A percentile compares a stretch with the other conserved stretches of the same genome.
Conservation (phyloP, 1,284 basidiomycete genomes). For the Vanrija humicola region DNA sequence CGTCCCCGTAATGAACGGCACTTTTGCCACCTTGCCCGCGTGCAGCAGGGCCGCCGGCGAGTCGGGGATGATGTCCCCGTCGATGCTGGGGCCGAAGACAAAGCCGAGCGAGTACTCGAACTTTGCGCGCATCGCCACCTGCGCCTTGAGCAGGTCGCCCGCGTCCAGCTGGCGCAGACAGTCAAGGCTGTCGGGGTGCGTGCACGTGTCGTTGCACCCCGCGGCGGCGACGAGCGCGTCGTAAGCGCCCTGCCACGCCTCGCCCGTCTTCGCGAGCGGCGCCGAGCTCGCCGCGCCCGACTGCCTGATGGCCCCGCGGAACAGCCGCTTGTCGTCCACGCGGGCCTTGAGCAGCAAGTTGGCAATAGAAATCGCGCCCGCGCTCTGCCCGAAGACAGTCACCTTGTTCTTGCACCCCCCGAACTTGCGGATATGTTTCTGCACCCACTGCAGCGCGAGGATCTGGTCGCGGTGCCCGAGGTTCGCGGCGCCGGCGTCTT, state of each 20-base stretch:
- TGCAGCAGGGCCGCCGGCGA: conserved; percentile 32
- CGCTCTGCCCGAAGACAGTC: conserved; percentile 47
- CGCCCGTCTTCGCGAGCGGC: conserved; percentile 25
- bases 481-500: conserved; percentile 39
- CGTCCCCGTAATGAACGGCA: conserved; percentile 47
- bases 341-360: conserved; percentile 33
- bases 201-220: conserved; percentile 17
- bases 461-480: conserved; percentile 51
- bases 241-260: conserved; percentile 34
- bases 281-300: conserved; percentile 37
- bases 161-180: conserved; percentile 37
- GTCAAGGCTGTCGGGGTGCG: conserved; percentile 15
- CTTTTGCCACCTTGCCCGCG: conserved; percentile 32
- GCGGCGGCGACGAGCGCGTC: conserved; percentile 22
- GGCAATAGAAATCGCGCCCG: conserved; percentile 43
- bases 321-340: conserved; percentile 23
- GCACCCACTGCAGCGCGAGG: conserved; percentile 53
- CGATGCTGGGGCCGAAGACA: conserved; percentile 27
- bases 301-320: conserved; percentile 48
- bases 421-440: conserved; percentile 51
- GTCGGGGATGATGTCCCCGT: conserved; percentile 42
- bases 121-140: background rate
- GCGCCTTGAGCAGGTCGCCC: conserved; percentile 13
- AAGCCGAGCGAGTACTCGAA: background rate
- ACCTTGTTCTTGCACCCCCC: conserved; percentile 52